These are phyloP conservation scores for Colletotrichum sp. DNA, from an alignment of 2,329 filamentous ascomycete species.

Conservation along the genomic window DNA sequence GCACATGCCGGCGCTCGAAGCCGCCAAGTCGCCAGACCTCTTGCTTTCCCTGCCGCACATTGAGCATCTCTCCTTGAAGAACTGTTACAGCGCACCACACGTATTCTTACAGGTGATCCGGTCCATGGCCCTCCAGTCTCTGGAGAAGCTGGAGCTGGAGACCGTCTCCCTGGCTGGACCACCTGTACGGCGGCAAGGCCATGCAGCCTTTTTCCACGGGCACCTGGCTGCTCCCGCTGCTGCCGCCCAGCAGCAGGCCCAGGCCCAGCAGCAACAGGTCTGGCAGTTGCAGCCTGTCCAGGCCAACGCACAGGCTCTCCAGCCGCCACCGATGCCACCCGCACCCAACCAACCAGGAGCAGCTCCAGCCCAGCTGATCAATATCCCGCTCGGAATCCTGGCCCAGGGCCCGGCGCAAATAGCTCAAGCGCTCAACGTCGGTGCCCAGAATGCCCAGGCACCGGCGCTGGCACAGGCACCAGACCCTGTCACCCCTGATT, in stretches of 20 bases:
- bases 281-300: not conserved
- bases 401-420: not conserved
- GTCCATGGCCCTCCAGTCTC: conserved; percentile 46
- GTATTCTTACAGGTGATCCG: conserved; percentile 58
- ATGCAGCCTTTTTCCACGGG: conserved; percentile 21
- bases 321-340: conserved; percentile 5
- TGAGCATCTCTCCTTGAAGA: conserved; percentile 65
- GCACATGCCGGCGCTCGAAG: conserved; percentile 32
- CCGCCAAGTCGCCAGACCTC: conserved; percentile 36
- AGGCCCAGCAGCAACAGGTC: not conserved
- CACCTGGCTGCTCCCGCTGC: not conserved
- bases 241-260: not conserved
- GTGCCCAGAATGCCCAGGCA: not conserved
- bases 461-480: not conserved
- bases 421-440: not conserved
- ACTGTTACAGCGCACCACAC: conserved; percentile 71
- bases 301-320: not conserved
- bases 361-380: not conserved
- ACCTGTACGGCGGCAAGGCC: conserved; percentile 26
- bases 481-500: not conserved
- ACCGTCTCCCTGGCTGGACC: conserved; percentile 68
- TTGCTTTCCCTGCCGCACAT: conserved; percentile 62
- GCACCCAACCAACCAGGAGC: not conserved
- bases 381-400: not conserved
- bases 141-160: conserved; percentile 63